Base-by-base conservation (phyloP, 1,284 basidiomycete species). In the Gymnopus androsaceus region DNA sequence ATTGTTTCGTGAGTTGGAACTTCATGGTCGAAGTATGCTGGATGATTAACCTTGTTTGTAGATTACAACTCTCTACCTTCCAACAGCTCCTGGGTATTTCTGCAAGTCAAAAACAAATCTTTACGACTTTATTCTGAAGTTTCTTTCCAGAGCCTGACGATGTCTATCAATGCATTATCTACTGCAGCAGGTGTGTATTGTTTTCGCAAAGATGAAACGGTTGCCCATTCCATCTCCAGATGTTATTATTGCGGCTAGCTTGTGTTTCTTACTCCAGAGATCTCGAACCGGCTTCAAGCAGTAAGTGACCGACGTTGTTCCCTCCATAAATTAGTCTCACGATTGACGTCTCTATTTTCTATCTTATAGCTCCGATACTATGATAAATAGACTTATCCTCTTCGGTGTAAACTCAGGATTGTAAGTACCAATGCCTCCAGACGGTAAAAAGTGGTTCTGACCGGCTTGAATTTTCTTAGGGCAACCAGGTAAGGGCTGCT, bases 391-490 rank as follows among this genome's bases (percentile, higher is more conserved):
- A 56, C 63, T 82, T 63, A 79, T 80, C 27, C 30, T 77, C 8
- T 83, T 80, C 61, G 71, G 69, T 37, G 70, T 82, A 38, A 82
- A 79, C 58, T 81, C 81, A 0, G 80, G 81, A 61, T 59, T 70
- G 70, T 60, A 34, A 55, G 59, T 60, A 15, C 19, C 5, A 19
- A 5, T 15, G 8, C n/a, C n/a, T 45, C 5, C 15, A 21, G 14
- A 4, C 34, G 4, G n/a, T 40, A 40, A 9, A 15, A 12, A 27
- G 28, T 42, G 4, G 5, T 17, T 37, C 36, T 34, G 19, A 21
- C 17, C 27, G 19, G 28, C 49, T 40, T 28, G 3, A 5, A 14
- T 25, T 17, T 27, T 50, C 17, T 25, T 19, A 59, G 58, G 34
- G 51, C 70, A 40, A 71, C 70, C 2, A 72, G 68, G 70, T 71